These are phyloP conservation scores for Dactylonectria macrodidyma DNA, from an alignment of 2,329 filamentous ascomycete genomes.

Conservation along the genomic window DNA sequence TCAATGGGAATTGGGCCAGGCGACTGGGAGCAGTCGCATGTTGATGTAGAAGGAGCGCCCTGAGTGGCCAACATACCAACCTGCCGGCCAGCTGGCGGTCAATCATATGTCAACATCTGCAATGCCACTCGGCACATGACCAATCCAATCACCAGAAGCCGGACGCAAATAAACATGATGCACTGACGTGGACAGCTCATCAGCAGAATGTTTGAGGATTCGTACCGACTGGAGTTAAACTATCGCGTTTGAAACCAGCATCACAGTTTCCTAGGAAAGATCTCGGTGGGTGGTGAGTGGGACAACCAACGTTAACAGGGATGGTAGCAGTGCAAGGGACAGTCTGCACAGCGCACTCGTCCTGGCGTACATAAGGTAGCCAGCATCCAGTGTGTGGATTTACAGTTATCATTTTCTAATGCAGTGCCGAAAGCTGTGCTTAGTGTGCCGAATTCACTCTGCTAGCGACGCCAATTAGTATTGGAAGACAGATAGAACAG, in stretches of 20 bases:
- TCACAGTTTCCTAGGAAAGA: not conserved
- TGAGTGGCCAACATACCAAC: constrained; percentile 12
- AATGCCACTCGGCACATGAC: constrained; percentile 22
- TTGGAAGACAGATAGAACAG: too few relatives aligned
- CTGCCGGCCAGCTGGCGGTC: constrained; percentile 24
- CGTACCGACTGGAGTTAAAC: not conserved
- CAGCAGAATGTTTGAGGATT: not conserved
- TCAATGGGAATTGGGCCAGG: constrained; percentile 14
- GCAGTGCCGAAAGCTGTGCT: too few relatives aligned
- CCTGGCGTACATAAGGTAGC: too few relatives aligned
- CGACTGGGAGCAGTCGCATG: constrained; percentile 14
- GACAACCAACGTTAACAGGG: not conserved
- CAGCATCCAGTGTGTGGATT: too few relatives aligned
- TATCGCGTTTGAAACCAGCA: not conserved
- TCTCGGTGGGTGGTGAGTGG: not conserved
- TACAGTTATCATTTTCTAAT: too few relatives aligned
- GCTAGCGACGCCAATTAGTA: too few relatives aligned
- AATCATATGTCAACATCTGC: constrained; percentile 5
- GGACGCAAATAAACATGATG: not conserved
- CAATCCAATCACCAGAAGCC: constrained; percentile 3
- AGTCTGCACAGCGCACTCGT: not conserved
- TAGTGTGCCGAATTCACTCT: too few relatives aligned
- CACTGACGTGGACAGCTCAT: not conserved
- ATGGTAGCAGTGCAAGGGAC: not conserved
- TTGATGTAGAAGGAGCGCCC: constrained; percentile 21